Conservation (phyloP, 352 stramenopile species). For the Pythium aphanidermatum region DNA sequence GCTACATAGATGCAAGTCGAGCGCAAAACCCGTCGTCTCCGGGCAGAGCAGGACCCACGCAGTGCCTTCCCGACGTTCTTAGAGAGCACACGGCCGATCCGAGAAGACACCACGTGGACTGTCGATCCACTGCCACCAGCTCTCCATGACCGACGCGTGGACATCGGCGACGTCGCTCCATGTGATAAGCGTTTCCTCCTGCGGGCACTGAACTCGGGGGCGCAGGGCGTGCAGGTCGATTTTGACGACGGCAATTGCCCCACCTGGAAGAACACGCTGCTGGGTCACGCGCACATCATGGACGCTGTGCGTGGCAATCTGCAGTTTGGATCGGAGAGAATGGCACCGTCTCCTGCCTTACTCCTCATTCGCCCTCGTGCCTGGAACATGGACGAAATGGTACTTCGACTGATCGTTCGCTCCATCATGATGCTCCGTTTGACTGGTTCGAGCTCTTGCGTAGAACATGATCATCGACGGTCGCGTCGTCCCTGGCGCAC, state of each 20-base stretch:
- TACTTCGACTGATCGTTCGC: conserved; percentile 6
- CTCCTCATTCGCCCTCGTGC: conserved; percentile 91
- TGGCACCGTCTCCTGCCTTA: conserved; percentile 50
- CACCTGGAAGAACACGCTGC: conserved; percentile 90
- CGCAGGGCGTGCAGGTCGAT: conserved; percentile 80
- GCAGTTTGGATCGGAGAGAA: conserved; percentile 9
- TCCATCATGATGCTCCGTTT: not conserved
- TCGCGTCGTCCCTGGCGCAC: conserved; percentile 72
- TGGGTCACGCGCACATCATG: conserved; percentile 89
- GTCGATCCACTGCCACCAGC: conserved; percentile 54
- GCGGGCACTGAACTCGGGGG: conserved; percentile 91
- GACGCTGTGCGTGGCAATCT: conserved; percentile 81
- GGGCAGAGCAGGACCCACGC: conserved; percentile 54
- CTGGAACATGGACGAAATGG: conserved; percentile 95
- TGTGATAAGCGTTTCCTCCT: conserved; percentile 90
- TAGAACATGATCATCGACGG: conserved; percentile 90
- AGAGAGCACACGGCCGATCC: conserved; percentile 50
- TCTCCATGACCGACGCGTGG: conserved; percentile 88
- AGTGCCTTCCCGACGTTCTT: conserved; percentile 83
- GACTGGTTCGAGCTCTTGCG: conserved; percentile 3
- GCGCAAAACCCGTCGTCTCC: conserved; percentile 40
- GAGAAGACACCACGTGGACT: conserved; percentile 54
- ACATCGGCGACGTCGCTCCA: conserved; percentile 90
- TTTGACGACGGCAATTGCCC: conserved; percentile 82
- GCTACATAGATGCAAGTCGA: conserved; percentile 54